phyloP scores from a whole-genome alignment of 2,329 filamentous ascomycete genomes.

The Ceratocystis destructans region DNA sequence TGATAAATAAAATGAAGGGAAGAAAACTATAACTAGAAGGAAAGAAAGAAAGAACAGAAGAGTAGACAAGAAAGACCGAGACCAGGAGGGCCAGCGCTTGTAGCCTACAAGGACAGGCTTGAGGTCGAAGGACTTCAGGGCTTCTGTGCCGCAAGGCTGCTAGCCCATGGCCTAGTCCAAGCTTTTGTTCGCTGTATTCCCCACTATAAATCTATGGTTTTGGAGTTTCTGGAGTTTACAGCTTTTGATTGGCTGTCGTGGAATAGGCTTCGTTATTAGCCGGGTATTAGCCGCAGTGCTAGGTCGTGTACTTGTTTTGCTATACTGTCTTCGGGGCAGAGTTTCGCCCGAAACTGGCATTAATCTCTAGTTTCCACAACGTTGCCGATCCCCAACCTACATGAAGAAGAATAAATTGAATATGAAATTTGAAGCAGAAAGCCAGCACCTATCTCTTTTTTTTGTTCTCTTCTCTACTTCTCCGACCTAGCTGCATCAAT shows the following conservation, averaged over 20 bases:
- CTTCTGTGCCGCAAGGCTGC: neutral
- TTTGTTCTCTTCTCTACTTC: too few relatives aligned
- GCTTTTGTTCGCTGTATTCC: neutral
- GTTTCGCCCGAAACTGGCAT: neutral
- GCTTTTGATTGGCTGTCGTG: neutral
- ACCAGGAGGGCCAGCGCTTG: neutral
- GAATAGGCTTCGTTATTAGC: neutral
- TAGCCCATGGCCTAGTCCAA: neutral
- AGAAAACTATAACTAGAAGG: neutral
- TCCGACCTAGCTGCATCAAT: neutral
- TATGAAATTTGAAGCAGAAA: too few relatives aligned
- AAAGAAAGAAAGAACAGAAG: neutral
- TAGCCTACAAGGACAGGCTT: neutral
- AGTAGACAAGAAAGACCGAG: neutral
- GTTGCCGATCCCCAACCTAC: too few relatives aligned
- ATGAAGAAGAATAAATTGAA: too few relatives aligned
- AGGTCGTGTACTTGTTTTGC: neutral
- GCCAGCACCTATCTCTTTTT: too few relatives aligned
- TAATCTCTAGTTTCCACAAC: too few relatives aligned
- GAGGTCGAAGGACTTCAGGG: neutral
- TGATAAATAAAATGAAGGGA: neutral
- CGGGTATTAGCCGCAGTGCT: neutral
- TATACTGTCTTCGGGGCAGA: neutral
- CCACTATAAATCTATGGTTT: too few relatives aligned
- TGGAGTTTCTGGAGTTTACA: too few relatives aligned